Base-by-base conservation (phyloP, 257 asterid genomes). In the Nicotiana paniculata region DNA sequence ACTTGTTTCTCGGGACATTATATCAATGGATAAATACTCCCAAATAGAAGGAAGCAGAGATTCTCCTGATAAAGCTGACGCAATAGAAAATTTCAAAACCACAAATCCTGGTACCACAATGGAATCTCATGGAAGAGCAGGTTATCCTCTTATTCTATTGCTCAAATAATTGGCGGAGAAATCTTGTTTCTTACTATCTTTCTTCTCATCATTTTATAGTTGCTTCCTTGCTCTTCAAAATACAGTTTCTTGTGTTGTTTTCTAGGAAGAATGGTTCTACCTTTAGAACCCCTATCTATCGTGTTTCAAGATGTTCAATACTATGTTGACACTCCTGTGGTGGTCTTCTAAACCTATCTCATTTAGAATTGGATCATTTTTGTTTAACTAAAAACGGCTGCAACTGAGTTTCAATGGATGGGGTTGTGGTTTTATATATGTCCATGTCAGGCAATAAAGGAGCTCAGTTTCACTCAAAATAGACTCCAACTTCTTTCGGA, bases 1-100 rank as follows among this genome's bases (percentile, higher is more conserved):
- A 86, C 80, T 91, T 64, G 88, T 89, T 83, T 84, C 94, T 84
- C 92, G 93, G 62, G 94, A 92, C 68, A 91, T 93, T 78, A 87
- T 93, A 77, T 93, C 97, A 81, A 87, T 53, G 0, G 93, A 90
- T 39, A 88, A 89, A 54, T 85, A 86, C 57, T 82, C 90, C 46
- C 86, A 88, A 84, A 88, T 87, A 62, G 80, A 69, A 83, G 88
- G 82, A 84, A 80, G 82, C 62, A 84, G 63, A 64, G 91, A 86
- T 82, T 58, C 43, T 12, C 82, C 69, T 13, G 21, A 66, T 80
- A 79, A 84, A 75, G 68, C 67, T 35, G 64, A 59, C 21, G 54
- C 77, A 4, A 82, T 83, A 67, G 69, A 84, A 51, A 79, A 39
- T 26, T 55, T 85, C 28, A 51, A 65, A 28, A 55, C 59, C 58